Conservation (phyloP, 1,284 basidiomycete species). For the Cronartium quercuum region DNA sequence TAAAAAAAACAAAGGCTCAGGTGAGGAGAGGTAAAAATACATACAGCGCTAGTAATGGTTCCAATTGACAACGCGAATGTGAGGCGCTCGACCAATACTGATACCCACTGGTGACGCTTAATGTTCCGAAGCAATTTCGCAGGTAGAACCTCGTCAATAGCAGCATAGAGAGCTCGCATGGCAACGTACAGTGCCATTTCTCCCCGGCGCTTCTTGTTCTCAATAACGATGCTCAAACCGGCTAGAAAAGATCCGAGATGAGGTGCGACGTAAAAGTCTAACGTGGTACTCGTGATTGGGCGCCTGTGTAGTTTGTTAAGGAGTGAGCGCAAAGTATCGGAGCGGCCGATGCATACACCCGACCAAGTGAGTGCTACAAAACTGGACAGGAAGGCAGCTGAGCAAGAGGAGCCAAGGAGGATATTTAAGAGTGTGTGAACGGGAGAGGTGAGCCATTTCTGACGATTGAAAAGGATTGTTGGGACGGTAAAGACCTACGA, state of each 20-base stretch:
- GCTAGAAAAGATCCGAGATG: constrained; percentile 42
- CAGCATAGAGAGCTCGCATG: constrained; percentile 48
- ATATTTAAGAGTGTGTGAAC: constrained; percentile 43
- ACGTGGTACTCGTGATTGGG: constrained; percentile 45
- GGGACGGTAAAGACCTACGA: constrained; percentile 48
- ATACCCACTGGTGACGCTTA: constrained; percentile 21
- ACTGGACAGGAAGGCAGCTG: constrained; percentile 50
- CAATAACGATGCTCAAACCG: constrained; percentile 47
- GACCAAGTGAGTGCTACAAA: constrained; percentile 49
- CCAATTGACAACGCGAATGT: constrained; percentile 42
- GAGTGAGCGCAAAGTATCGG: neutral
- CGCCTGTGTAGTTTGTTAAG: constrained; percentile 31
- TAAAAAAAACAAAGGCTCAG: neutral
- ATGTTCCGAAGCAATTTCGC: constrained; percentile 30
- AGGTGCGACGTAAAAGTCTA: constrained; percentile 40
- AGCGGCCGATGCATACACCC: constrained; percentile 41
- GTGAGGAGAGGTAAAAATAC: neutral
- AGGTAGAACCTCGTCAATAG: constrained; percentile 42
- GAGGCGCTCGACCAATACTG: constrained; percentile 40
- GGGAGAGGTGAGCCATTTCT: constrained; percentile 43
- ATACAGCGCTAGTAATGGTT: constrained; percentile 29
- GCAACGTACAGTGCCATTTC: constrained; percentile 52
- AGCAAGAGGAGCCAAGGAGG: constrained; percentile 47
- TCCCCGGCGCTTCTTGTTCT: constrained; percentile 49
- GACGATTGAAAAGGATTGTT: constrained; percentile 48